phyloP scores from a whole-genome alignment of 768 basidiomycete genomes.

The Podaxis carcinomalis region DNA sequence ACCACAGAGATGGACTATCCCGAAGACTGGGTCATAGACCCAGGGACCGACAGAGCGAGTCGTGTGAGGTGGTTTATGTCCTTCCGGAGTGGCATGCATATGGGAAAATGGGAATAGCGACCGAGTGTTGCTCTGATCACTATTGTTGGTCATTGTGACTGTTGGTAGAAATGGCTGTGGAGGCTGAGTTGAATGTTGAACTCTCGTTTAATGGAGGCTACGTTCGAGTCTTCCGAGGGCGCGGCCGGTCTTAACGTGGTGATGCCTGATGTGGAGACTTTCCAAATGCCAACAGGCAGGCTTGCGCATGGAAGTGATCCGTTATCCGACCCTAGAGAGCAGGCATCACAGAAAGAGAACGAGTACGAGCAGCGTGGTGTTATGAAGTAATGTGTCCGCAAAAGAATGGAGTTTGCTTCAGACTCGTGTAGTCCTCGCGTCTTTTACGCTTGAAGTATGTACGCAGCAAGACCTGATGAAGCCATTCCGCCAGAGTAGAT shows the following conservation, averaged over 20 bases:
- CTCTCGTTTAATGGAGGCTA: not conserved
- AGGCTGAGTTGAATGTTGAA: not conserved
- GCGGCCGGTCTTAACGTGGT: not conserved
- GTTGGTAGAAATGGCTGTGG: not conserved
- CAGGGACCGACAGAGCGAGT: not conserved
- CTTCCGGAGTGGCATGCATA: not conserved
- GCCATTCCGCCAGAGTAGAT: too few species aligned
- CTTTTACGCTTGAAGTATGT: not conserved
- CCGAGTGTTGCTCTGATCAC: not conserved
- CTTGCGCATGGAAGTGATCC: not conserved
- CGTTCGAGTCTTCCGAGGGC: not conserved
- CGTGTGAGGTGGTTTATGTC: not conserved
- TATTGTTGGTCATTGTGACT: not conserved
- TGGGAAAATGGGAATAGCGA: not conserved
- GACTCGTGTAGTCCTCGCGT: not conserved
- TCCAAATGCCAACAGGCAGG: not conserved
- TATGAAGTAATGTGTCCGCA: not conserved
- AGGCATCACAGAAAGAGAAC: not conserved
- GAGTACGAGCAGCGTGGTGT: not conserved
- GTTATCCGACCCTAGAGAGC: not conserved
- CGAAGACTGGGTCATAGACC: slow-evolving; percentile 14
- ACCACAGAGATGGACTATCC: slow-evolving; percentile 14
- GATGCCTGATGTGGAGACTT: not conserved
- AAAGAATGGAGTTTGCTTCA: not conserved
- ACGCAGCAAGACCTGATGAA: too few species aligned